Evolutionary conservation across 2,329 filamentous ascomycete species (phyloP).

Genomic region (Hymenoscyphus infarciens): DNA sequence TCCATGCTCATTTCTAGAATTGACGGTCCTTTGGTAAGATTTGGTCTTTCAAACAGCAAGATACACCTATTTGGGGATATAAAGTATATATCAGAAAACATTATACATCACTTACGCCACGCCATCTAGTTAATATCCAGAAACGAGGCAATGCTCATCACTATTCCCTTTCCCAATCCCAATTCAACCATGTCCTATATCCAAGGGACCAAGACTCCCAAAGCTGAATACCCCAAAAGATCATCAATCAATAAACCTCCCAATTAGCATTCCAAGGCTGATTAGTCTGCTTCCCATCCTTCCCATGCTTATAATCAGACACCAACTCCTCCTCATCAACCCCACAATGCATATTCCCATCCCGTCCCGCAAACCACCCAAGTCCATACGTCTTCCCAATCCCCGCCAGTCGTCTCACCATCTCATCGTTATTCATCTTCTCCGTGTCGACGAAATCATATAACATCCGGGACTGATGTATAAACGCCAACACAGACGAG

Average conservation of each 20-base stretch:
- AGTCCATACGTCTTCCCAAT: slow-evolving; percentile 68
- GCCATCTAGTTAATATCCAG: no score
- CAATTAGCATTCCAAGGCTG: slow-evolving; percentile 33
- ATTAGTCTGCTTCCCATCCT: slow-evolving; percentile 31
- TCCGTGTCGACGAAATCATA: slow-evolving; percentile 70
- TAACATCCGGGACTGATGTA: slow-evolving; percentile 78
- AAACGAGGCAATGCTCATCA: no score
- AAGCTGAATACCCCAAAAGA: background rate
- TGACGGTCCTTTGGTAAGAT: no score
- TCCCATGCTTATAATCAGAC: slow-evolving; percentile 58
- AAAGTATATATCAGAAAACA: no score
- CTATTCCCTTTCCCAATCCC: background rate
- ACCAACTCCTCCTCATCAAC: slow-evolving; percentile 73
- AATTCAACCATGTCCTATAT: background rate
- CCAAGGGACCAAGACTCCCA: background rate
- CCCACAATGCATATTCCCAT: slow-evolving; percentile 70
- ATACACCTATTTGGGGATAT: no score
- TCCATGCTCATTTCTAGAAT: no score
- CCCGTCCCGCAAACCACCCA: slow-evolving; percentile 72
- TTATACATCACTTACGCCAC: no score
- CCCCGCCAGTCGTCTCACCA: slow-evolving; percentile 57
- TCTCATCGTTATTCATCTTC: slow-evolving; percentile 50
- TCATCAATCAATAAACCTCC: slow-evolving; percentile 24
- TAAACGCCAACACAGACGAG: slow-evolving; percentile 70
- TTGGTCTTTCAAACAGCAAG: no score